Evolutionary conservation across 1,139 yeast species (phyloP).

Genomic region (Sugiyamaella novakii): DNA sequence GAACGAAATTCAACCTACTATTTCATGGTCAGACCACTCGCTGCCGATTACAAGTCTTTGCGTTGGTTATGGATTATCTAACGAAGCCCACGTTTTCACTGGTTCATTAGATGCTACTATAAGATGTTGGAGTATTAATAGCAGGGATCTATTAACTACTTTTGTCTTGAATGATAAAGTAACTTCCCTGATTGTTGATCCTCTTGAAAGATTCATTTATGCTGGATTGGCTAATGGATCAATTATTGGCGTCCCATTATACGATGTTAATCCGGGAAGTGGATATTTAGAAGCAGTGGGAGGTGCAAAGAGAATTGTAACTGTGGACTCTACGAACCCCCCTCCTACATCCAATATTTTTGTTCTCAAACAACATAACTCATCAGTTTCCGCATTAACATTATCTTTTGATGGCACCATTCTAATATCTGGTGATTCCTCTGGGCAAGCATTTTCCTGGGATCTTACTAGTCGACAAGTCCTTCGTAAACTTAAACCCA

Average conservation of each 20-base stretch:
- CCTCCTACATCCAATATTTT: slow-evolving; percentile 23
- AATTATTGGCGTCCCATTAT: slow-evolving; percentile 61
- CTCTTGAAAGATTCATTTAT: slow-evolving; percentile 75
- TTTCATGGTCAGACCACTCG: slow-evolving; percentile 71
- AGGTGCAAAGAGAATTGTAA: slow-evolving; percentile 53
- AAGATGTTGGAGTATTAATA: slow-evolving; percentile 48
- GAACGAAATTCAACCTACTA: slow-evolving; percentile 47
- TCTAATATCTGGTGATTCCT: slow-evolving; percentile 71
- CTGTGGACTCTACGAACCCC: slow-evolving; percentile 29
- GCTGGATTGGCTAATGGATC: slow-evolving; percentile 69
- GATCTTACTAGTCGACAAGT: slow-evolving; percentile 82
- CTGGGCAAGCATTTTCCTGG: slow-evolving; percentile 67
- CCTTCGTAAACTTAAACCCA: slow-evolving; percentile 61
- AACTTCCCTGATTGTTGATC: slow-evolving; percentile 68
- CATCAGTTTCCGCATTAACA: slow-evolving; percentile 53
- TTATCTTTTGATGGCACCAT: slow-evolving; percentile 77
- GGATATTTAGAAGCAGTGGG: slow-evolving; percentile 57
- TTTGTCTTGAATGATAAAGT: slow-evolving; percentile 66
- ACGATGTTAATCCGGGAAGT: slow-evolving; percentile 49
- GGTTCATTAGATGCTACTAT: slow-evolving; percentile 77
- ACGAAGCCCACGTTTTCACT: slow-evolving; percentile 69
- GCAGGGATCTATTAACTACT: slow-evolving; percentile 58
- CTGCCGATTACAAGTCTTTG: slow-evolving; percentile 67
- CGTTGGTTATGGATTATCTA: slow-evolving; percentile 54
- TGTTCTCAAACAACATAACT: slow-evolving; percentile 34